These are phyloP conservation scores for Pleurotus sapidus DNA, from an alignment of 768 basidiomycete species.

Conservation along the genomic window DNA sequence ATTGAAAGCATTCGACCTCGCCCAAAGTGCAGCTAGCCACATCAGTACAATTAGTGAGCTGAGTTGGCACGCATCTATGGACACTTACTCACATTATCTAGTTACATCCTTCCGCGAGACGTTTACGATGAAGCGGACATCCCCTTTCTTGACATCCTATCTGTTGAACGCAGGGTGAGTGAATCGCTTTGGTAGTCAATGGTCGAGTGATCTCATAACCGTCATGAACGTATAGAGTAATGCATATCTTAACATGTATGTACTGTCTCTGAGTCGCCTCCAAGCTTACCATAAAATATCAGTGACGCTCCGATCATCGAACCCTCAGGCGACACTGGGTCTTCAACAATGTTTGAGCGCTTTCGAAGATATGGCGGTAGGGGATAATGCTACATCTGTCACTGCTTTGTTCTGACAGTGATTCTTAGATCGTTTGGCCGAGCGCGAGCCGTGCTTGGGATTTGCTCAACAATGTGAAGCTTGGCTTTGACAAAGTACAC, in stretches of 20 bases:
- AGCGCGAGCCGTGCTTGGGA: conserved; percentile 66
- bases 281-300: not conserved
- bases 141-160: conserved; percentile 69
- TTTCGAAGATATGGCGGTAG: conserved; percentile 66
- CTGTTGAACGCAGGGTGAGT: conserved; percentile 71
- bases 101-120: conserved; percentile 59
- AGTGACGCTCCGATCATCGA: conserved; percentile 74
- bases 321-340: conserved; percentile 65
- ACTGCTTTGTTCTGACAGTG: conserved; percentile 10
- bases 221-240: conserved; percentile 47
- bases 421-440: conserved; percentile 61
- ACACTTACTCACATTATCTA: conserved; percentile 20
- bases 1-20: conserved; percentile 67
- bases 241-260: conserved; percentile 76
- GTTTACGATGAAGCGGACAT: conserved; percentile 56
- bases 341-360: conserved; percentile 62
- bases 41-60: conserved; percentile 62
- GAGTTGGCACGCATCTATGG: not conserved
- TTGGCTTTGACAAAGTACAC: conserved; percentile 42
- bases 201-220: not conserved
- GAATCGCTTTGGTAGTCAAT: not conserved
- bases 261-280: not conserved
- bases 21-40: conserved; percentile 71
- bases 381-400: conserved; percentile 14
- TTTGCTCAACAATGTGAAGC: conserved; percentile 63